A percentile compares a stretch with the other conserved stretches of the same genome.
These are phyloP conservation scores for Eucalyptus cloeziana DNA, from an alignment of 345 rosid species.

Conservation along the genomic window DNA sequence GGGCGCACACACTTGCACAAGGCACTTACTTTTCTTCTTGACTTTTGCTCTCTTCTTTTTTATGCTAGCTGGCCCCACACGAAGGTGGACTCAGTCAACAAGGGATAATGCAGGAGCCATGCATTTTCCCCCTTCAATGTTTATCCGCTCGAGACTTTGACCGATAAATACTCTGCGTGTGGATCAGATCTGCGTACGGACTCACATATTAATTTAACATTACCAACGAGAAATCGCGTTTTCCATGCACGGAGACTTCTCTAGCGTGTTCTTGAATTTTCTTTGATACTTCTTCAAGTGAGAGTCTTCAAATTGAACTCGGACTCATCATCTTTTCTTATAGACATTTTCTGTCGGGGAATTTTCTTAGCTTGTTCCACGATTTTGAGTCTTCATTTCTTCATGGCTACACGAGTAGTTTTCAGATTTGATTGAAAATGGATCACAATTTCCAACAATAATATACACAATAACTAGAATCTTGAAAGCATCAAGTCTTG, in stretches of 20 bases:
- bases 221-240: not conserved
- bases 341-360: not conserved
- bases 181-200: too few species aligned
- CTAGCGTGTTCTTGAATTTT: not conserved
- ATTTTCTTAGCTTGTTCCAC: not conserved
- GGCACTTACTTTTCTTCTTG: too few species aligned
- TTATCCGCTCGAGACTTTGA: too few species aligned
- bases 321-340: not conserved
- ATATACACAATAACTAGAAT: not conserved
- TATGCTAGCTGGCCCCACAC: too few species aligned
- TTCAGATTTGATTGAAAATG: accelerated
- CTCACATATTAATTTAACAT: not conserved
- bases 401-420: accelerated
- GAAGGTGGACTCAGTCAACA: too few species aligned
- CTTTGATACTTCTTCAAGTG: not conserved
- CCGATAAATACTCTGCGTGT: too few species aligned
- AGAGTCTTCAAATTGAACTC: not conserved
- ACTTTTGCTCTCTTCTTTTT: too few species aligned
- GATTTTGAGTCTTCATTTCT: not conserved
- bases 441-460: not conserved
- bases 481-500: not conserved
- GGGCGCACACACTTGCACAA: too few species aligned
- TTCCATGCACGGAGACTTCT: not conserved
- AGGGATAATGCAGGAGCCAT: too few species aligned
- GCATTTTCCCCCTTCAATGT: too few species aligned